Evolutionary conservation across 352 stramenopile species (phyloP), one percentile per base, ranked within the genome.

Genomic region (Pythium rishiriense): DNA sequence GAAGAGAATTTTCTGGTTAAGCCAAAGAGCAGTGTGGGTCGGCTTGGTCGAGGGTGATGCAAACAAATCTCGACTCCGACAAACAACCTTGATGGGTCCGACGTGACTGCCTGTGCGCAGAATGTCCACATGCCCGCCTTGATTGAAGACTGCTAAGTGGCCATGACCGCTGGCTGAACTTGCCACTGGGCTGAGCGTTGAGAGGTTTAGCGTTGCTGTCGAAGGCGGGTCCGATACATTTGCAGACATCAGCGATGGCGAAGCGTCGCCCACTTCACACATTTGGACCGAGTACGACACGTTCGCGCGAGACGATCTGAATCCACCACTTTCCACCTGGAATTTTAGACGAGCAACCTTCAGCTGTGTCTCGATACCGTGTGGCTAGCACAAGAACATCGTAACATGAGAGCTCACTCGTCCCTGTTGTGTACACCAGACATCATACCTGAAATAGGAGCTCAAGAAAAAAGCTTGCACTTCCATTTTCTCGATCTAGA

Each of bases 261-360:
- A 87, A 35, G 81, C 51, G 59, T 76, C 67, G 24, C 64, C 63
- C 35, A 89, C 61, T 48, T 91, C 78, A 64, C 75, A 89, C 45
- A 73, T 81, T 62, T 86, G 75, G 28, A 91, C 76, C 0, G 63
- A 75, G 68, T 85, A 91, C 1, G 58, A 74, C 1, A 61, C 46
- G 66, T 37, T 45, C 42, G 65, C 11, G 58, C 71, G 61, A 51
- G 74, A 31, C 53, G 52, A n/a, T 31, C 64, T 28, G 26, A 54
- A 42, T 24, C 59, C 42, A 1, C 57, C 66, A 51, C 62, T 79
- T 42, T 89, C 70, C 11, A 66, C 67, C 56, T 89, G 70, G 49
- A 93, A 68, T 46, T 85, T 86, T 21, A 93, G 50, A 14, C 78
- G 79, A 33, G 82, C 81, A 47, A 77, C 72, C 24, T 85, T 72